Evolutionary conservation across 2,329 filamentous ascomycete genomes (phyloP).

Genomic region (Laburnicola sp.): DNA sequence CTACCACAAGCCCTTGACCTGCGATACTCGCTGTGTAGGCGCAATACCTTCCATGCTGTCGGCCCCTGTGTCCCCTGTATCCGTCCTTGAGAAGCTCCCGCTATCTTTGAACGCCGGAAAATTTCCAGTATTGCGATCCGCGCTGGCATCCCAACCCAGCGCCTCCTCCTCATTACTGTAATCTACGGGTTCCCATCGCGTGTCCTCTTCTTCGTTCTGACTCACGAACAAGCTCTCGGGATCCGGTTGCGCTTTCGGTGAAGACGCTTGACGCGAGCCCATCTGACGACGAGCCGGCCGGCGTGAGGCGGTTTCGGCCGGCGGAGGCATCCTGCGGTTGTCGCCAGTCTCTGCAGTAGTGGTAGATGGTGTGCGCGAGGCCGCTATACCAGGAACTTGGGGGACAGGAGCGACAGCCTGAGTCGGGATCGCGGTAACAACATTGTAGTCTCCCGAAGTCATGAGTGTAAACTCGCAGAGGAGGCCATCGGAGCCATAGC

Average conservation of each 20-base stretch:
- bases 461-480: constrained; percentile 78
- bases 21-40: constrained; percentile 73
- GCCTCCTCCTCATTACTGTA: constrained; percentile 68
- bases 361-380: constrained; percentile 33
- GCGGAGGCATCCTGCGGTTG: constrained; percentile 47
- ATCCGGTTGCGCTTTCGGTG: constrained; percentile 53
- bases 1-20: constrained; percentile 50
- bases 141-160: constrained; percentile 74
- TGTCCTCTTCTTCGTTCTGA: constrained; percentile 66
- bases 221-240: constrained; percentile 73
- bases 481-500: constrained; percentile 69
- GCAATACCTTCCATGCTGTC: constrained; percentile 55
- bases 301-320: constrained; percentile 39
- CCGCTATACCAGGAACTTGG: constrained; percentile 43
- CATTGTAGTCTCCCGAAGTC: constrained; percentile 69
- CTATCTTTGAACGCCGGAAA: constrained; percentile 53
- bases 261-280: constrained; percentile 29
- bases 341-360: constrained; percentile 23
- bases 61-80: constrained; percentile 11
- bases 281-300: constrained; percentile 34
- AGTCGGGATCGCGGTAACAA: constrained; percentile 43
- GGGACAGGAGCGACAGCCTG: constrained; percentile 45
- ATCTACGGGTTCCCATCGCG: constrained; percentile 71
- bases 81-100: constrained; percentile 31
- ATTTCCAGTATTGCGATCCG: constrained; percentile 49